phyloP scores from a whole-genome alignment of 2,329 filamentous ascomycete genomes.

The Talaromyces sp. region DNA sequence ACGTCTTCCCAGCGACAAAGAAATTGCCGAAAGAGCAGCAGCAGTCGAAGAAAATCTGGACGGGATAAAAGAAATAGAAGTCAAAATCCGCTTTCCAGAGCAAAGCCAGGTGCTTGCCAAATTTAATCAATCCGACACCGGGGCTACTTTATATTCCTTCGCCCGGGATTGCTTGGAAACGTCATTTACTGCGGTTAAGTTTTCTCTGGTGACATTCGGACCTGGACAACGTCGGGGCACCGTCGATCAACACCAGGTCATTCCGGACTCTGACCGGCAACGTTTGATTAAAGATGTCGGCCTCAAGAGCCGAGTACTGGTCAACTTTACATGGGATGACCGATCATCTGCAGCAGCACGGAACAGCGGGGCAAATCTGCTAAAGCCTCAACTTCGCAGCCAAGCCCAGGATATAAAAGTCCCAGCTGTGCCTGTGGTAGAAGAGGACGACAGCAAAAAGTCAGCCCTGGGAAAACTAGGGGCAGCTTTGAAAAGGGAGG shows the following conservation, averaged over 20 bases:
- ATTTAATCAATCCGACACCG: slow-evolving; percentile 66
- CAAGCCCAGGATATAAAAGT: slow-evolving; percentile 65
- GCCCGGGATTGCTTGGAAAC: slow-evolving; percentile 68
- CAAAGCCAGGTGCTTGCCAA: slow-evolving; percentile 70
- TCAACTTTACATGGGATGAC: slow-evolving; percentile 73
- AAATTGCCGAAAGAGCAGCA: slow-evolving; percentile 66
- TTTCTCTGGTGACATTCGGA: slow-evolving; percentile 63
- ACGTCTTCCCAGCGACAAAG: slow-evolving; percentile 75
- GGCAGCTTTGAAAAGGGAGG: slow-evolving; percentile 24
- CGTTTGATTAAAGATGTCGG: slow-evolving; percentile 67
- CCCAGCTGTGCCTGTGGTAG: slow-evolving; percentile 48
- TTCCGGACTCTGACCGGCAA: slow-evolving; percentile 43
- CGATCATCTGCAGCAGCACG: slow-evolving; percentile 54
- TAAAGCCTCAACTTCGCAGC: slow-evolving; percentile 58
- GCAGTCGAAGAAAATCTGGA: slow-evolving; percentile 63
- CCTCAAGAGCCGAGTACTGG: slow-evolving; percentile 64
- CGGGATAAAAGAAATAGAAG: slow-evolving; percentile 61
- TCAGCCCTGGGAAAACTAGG: slow-evolving; percentile 12
- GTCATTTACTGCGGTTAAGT: slow-evolving; percentile 54
- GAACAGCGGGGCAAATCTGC: slow-evolving; percentile 47
- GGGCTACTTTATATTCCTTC: slow-evolving; percentile 66
- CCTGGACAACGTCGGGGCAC: slow-evolving; percentile 5
- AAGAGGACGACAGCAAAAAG: slow-evolving; percentile 35
- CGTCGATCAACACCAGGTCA: slow-evolving; percentile 17
- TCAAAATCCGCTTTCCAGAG: slow-evolving; percentile 86